Base-by-base conservation (phyloP, 345 rosid genomes). In the Heritiera fomes region DNA sequence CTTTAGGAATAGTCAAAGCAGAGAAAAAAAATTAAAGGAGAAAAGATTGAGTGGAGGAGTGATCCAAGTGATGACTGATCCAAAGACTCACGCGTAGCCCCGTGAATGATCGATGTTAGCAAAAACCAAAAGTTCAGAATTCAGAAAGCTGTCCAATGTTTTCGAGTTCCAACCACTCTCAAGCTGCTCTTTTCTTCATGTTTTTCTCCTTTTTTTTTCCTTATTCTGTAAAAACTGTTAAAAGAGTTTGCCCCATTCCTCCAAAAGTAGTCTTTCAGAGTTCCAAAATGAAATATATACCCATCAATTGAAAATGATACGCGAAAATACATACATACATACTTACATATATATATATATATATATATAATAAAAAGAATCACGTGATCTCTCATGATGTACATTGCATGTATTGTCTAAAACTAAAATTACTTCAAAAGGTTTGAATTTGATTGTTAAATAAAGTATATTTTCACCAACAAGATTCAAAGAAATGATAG, bases 151-250 rank as follows among this genome's bases (percentile, higher is more conserved):
- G 58, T 12, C 12, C 18, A 70, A 14, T 32, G 40, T 49, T 47
- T 49, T 13, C 58, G 28, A 49, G 41, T 70, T 49, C 74, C 74
- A 47, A 70, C 59, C 7, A 49, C 74, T 49, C 28, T 65, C 70
- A 3, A 17, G 28, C 7, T 9, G 38, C 38, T 56, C 13, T 0
- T 50, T 50, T 50, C 53, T 50, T 50, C 49, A 7, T 8, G 3
- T 20, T 49, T 70, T 70, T 0, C 5, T 15, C 18, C 13, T 5
- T 62, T 30, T 28, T 23, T 10, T 3, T 8, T 8, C 10, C 74
- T 8, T 49, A 17, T 28, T 50, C 1, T 71, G 74, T 34, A 7
- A 70, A 65, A 65, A 13, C 58, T 69, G 73, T 45, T 12, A 28
- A 7, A 69, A 69, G n/a, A 23, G 56, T 47, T 69, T 69, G 9